These are phyloP conservation scores for Podospora comata DNA, from an alignment of 495 filamentous ascomycete genomes.

Conservation along the genomic window DNA sequence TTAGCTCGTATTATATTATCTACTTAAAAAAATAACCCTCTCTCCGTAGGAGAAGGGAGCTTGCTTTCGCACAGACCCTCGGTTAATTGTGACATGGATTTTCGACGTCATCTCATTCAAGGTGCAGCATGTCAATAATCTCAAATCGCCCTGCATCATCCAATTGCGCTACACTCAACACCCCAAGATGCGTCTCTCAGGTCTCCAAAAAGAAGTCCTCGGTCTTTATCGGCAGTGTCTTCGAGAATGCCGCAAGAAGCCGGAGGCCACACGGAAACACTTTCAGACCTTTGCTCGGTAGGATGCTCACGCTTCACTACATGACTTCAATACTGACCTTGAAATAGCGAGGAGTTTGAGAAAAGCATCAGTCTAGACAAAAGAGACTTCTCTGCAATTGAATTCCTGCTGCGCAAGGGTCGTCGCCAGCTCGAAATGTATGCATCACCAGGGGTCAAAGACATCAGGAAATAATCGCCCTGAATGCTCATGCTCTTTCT, in stretches of 20 bases:
- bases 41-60: no score
- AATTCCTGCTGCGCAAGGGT: constrained; percentile 84
- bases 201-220: constrained; percentile 87
- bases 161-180: constrained; percentile 3
- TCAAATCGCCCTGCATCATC: not conserved
- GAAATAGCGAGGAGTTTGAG: constrained; percentile 68
- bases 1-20: no score
- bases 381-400: constrained; percentile 84
- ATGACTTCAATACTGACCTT: constrained; percentile 4
- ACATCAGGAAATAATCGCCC: constrained; percentile 52
- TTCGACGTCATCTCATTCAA: not conserved
- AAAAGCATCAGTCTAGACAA: constrained; percentile 68
- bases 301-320: not conserved
- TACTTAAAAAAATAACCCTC: no score
- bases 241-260: constrained; percentile 76
- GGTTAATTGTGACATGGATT: not conserved
- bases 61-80: no score
- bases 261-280: constrained; percentile 45
- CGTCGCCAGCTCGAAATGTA: constrained; percentile 83
- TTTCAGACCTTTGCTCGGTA: constrained; percentile 44
- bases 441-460: constrained; percentile 75
- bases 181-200: constrained; percentile 61
- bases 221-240: constrained; percentile 83
- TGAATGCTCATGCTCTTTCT: no score
- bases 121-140: no score